Evolutionary conservation across 2,329 filamentous ascomycete species (phyloP), one percentile per base, ranked within the genome.

Genomic region (Tolypocladium capitatum): DNA sequence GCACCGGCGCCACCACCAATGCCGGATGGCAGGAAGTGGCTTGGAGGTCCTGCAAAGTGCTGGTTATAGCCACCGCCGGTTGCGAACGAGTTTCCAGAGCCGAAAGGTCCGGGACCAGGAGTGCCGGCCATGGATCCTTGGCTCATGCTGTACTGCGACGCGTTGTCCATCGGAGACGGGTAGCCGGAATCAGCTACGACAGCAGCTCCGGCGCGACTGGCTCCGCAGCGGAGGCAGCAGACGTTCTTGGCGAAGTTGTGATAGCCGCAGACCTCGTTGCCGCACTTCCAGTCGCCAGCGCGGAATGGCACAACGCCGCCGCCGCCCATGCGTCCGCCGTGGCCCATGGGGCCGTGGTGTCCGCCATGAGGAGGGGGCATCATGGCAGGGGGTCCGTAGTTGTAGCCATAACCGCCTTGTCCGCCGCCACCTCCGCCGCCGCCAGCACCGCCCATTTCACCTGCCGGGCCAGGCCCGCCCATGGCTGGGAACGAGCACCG

Each of bases 171-270:
- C 20, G 86, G 83, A 11, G 87, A 90, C 14, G 87, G 84, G 68
- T 92, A 95, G 40, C 86, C 87, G 35, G 89, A 91, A 65, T 97
- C 92, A 30, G 91, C 91, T 49, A 97, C 88, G 45, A 98, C 86
- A 16, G 91, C 90, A 50, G 92, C 92, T 53, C 86, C 88, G 51
- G 91, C 91, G 58, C 92, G 87, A 65, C 89, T 94, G 46, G 91
- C 92, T 64, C 92, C 92, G 63, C 92, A 98, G 51, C 92, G 86
- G 53, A 98, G 80, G 68, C 92, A 98, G 69, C 88, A 94, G 49
- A 97, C 91, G 60, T 98, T 98, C 79, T 98, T 98, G 52, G 92
- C 92, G 63, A 98, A 98, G 72, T 98, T 98, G 74, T 98, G 92
- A 68, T 98, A 98, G 49, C 86, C 88, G 64, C 92, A 98, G 34